These are phyloP conservation scores for Lasiodiplodia hormozganensis DNA, from an alignment of 2,329 filamentous ascomycete species.

Conservation along the genomic window DNA sequence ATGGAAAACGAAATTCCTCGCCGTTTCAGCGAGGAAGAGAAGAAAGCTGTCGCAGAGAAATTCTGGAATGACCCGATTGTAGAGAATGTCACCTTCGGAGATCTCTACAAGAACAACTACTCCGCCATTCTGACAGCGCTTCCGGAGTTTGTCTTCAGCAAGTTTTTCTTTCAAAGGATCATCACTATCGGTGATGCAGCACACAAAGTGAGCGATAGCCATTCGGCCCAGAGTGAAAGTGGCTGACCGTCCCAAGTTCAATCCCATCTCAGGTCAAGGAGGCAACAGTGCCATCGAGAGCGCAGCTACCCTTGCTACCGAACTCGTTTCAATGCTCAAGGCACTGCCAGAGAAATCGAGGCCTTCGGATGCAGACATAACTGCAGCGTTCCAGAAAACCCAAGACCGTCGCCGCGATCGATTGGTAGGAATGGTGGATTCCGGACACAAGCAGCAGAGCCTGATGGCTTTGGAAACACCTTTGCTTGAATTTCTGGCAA, in stretches of 20 bases:
- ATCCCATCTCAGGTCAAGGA: conserved; percentile 33
- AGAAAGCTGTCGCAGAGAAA: conserved; percentile 37
- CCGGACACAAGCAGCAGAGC: neutral
- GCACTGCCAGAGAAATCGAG: neutral
- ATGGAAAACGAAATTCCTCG: conserved; percentile 34
- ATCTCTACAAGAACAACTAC: conserved; percentile 42
- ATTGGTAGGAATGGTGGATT: neutral
- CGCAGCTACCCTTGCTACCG: conserved; percentile 32
- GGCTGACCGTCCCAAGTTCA: conserved; percentile 24
- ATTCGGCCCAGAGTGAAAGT: too few relatives aligned
- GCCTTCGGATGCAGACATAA: neutral
- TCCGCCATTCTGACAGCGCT: conserved; percentile 38
- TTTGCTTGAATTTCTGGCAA: conserved; percentile 9
- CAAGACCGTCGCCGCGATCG: conserved; percentile 1
- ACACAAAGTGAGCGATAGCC: conserved; percentile 45
- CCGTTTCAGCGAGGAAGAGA: conserved; percentile 43
- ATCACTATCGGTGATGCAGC: conserved; percentile 51
- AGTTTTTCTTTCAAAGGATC: conserved; percentile 50
- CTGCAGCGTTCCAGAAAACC: neutral
- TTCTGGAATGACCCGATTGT: conserved; percentile 39
- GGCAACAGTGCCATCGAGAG: conserved; percentile 37
- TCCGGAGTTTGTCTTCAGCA: conserved; percentile 47
- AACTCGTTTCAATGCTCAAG: neutral
- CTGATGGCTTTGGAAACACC: conserved; percentile 13
- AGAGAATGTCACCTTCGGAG: conserved; percentile 41